Evolutionary conservation across 106 monocot genomes (phyloP).

Genomic region (Alisma plantagoaquatica): DNA sequence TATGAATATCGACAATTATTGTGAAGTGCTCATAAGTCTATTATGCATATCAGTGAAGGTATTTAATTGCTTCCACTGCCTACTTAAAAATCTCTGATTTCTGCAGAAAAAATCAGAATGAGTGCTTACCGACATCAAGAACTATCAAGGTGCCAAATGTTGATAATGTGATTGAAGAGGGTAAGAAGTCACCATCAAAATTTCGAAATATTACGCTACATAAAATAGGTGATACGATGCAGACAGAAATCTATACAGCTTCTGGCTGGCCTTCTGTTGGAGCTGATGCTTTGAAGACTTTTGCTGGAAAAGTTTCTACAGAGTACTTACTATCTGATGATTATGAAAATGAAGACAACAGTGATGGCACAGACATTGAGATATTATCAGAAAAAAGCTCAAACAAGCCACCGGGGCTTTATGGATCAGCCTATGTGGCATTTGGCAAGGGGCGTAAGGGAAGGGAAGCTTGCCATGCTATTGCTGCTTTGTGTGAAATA

Average conservation of each 20-base stretch:
- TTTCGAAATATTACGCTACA: slow-evolving; percentile 51
- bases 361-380: neutral
- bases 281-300: slow-evolving; percentile 62
- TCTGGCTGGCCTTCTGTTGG: slow-evolving; percentile 94
- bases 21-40: too few relatives aligned
- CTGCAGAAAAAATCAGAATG: slow-evolving; percentile 51
- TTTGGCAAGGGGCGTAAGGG: slow-evolving; percentile 68
- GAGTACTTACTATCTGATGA: too few relatives aligned
- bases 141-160: slow-evolving; percentile 75
- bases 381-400: neutral
- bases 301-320: slow-evolving; percentile 74
- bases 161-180: slow-evolving; percentile 50
- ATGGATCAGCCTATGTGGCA: slow-evolving; percentile 79
- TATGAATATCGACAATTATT: too few relatives aligned
- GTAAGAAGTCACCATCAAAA: slow-evolving; percentile 56
- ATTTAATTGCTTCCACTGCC: too few relatives aligned
- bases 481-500: slow-evolving; percentile 92
- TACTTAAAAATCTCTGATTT: too few relatives aligned
- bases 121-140: slow-evolving; percentile 35
- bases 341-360: slow-evolving; percentile 24
- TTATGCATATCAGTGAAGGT: too few relatives aligned
- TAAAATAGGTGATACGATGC: slow-evolving; percentile 27
- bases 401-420: slow-evolving; percentile 5
- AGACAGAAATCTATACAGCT: slow-evolving; percentile 60
- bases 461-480: slow-evolving; percentile 75